phyloP scores from a whole-genome alignment of 345 rosid species.

The Noccaea caerulescens region DNA sequence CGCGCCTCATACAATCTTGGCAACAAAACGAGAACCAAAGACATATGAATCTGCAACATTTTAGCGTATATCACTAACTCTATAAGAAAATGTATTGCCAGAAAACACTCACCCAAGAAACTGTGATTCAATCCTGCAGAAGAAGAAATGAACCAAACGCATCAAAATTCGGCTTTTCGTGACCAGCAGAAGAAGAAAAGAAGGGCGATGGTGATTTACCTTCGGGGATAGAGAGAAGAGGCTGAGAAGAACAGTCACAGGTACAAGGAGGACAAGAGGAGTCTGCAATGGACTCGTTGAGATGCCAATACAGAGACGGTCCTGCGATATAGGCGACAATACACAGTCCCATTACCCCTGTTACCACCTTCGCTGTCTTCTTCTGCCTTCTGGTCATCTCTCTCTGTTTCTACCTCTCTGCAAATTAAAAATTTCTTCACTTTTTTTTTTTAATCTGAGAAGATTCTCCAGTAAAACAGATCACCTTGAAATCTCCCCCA shows the following conservation, averaged over 20 bases:
- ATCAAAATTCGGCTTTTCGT: conserved; percentile 6
- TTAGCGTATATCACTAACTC: neutral
- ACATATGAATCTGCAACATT: neutral
- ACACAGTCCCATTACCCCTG: conserved; percentile 52
- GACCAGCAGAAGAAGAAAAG: neutral
- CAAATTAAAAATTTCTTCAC: conserved; percentile 27
- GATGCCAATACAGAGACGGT: conserved; percentile 65
- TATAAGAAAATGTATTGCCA: conserved; percentile 10
- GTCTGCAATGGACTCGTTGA: conserved; percentile 48
- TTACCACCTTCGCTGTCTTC: conserved; percentile 48
- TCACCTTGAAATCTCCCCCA: conserved; percentile 32
- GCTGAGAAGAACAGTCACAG: conserved; percentile 68
- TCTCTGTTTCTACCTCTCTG: conserved; percentile 27
- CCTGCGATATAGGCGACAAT: conserved; percentile 54
- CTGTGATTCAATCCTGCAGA: conserved; percentile 56
- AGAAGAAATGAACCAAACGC: conserved; percentile 18
- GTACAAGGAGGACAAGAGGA: conserved; percentile 54
- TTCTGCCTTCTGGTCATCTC: conserved; percentile 51
- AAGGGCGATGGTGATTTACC: conserved; percentile 43
- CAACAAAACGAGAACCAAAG: conserved; percentile 27
- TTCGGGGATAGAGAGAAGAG: conserved; percentile 54
- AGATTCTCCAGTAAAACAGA: conserved; percentile 35
- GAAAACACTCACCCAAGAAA: conserved; percentile 52
- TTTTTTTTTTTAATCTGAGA: conserved; percentile 31
- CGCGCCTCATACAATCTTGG: conserved; percentile 59